Evolutionary conservation across 768 basidiomycete genomes (phyloP), one percentile per base, ranked within the genome.

Genomic region (Ramaria sp.): DNA sequence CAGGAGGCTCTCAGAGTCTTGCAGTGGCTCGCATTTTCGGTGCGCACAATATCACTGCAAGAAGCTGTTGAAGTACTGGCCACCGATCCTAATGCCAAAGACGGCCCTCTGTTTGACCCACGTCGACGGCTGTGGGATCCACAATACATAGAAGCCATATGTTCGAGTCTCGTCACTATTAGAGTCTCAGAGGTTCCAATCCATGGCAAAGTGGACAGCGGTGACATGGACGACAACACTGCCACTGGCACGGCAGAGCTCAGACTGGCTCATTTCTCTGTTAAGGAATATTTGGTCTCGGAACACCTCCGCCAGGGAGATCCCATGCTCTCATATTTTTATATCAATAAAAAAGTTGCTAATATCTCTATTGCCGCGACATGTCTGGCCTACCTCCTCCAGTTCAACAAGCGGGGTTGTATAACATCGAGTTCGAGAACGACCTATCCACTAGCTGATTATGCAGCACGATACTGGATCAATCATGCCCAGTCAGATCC

Each of bases 11-110:
- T 45, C 32, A 57, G 61, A 1, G 44, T 59, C 28, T 56, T 66
- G n/a, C 52, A 56, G n/a, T 62, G 61, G 43, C 57, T 66, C 22
- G 39, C 57, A 2, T 59, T 58, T 27, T 28, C 57, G 24, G 32
- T 27, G 5, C 48, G 57, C 16, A 59, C 62, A 8, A 44, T 66
- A 47, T 48, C 38, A 12, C 38, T 63, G 6, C 48, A 55, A 10
- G 63, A 65, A 42, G 50, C 65, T 15, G 59, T 56, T 13, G 62
- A 64, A 49, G 61, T 60, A 34, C 43, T 65, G 12, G 47, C 60
- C 10, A 58, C 65, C 27, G 57, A 65, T 47, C 45, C 54, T 22
- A 34, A 54, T 1, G 1, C 22, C 8, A 13, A 34, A 34, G 13
- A 9, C 13, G 32, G 7, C 1, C 22, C 42, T 18, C 56, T 50